phyloP scores from a whole-genome alignment of 2,329 filamentous ascomycete species.

The Bipolaris zeicola region DNA sequence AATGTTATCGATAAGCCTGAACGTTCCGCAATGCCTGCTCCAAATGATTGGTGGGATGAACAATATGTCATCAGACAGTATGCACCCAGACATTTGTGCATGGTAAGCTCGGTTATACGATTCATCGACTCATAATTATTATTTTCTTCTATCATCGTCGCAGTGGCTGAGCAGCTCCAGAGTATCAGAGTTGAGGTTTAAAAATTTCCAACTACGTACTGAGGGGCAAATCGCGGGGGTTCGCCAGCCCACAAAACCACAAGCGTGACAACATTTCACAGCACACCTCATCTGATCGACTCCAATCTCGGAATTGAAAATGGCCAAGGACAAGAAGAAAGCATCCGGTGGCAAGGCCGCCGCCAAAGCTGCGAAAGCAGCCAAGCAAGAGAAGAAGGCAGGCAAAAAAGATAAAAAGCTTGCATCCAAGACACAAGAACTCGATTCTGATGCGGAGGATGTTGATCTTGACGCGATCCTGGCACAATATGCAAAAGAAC shows the following conservation, averaged over 20 bases:
- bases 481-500: conserved; percentile 86
- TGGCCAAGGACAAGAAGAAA: conserved; percentile 63
- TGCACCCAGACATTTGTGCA: neutral
- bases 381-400: conserved; percentile 88
- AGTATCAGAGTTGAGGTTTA: neutral
- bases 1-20: conserved; percentile 28
- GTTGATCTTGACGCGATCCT: conserved; percentile 92
- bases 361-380: conserved; percentile 59
- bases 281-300: neutral
- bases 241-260: neutral
- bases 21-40: conserved; percentile 23
- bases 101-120: neutral
- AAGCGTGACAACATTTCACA: neutral
- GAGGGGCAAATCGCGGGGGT: conserved; percentile 24
- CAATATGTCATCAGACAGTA: neutral
- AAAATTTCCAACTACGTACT: conserved; percentile 25
- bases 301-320: conserved; percentile 12
- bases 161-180: neutral
- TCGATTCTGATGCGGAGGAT: conserved; percentile 88
- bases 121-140: neutral
- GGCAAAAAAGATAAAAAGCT: conserved; percentile 76
- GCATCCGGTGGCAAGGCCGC: conserved; percentile 53
- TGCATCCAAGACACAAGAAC: conserved; percentile 72
- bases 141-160: neutral
- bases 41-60: conserved; percentile 9